Conservation (phyloP, 805 yeast genomes). For the Kregervanrija delftensis region DNA sequence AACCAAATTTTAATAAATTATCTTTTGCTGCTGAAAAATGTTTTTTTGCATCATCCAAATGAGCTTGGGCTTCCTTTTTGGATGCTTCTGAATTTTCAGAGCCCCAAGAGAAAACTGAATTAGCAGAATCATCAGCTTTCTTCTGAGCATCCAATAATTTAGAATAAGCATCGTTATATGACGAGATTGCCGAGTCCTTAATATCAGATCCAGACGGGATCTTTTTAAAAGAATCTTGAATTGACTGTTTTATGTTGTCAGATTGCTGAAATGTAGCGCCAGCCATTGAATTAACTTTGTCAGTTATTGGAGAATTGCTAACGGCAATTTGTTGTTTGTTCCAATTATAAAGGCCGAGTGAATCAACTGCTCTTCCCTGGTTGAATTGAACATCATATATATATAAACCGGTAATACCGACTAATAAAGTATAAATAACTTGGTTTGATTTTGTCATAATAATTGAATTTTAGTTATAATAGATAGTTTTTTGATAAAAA, state of each 20-base stretch:
- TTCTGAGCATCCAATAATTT: conserved; percentile 27
- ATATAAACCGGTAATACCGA: conserved; percentile 24
- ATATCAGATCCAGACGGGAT: conserved; percentile 4
- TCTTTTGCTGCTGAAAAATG: conserved; percentile 9
- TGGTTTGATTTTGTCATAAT: background rate
- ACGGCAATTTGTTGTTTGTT: conserved; percentile 6
- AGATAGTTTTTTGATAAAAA: too few species aligned
- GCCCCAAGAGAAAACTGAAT: conserved; percentile 31
- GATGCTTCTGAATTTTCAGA: conserved; percentile 7
- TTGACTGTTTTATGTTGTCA: background rate
- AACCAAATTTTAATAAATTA: conserved; percentile 9
- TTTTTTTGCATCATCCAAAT: conserved; percentile 12
- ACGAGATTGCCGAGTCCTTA: conserved; percentile 8
- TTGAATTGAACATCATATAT: conserved; percentile 22
- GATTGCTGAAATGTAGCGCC: background rate
- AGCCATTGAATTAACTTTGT: background rate
- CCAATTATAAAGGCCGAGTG: conserved; percentile 6
- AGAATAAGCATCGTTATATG: conserved; percentile 21
- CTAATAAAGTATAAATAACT: conserved; percentile 7
- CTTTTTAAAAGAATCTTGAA: conserved; percentile 3
- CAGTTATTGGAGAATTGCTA: background rate
- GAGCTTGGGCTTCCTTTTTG: conserved; percentile 27
- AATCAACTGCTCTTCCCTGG: conserved; percentile 13
- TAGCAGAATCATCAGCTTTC: conserved; percentile 25
- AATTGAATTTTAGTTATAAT: background rate